phyloP scores from a whole-genome alignment of 1,139 yeast genomes.

The Nematodospora anomalae region DNA sequence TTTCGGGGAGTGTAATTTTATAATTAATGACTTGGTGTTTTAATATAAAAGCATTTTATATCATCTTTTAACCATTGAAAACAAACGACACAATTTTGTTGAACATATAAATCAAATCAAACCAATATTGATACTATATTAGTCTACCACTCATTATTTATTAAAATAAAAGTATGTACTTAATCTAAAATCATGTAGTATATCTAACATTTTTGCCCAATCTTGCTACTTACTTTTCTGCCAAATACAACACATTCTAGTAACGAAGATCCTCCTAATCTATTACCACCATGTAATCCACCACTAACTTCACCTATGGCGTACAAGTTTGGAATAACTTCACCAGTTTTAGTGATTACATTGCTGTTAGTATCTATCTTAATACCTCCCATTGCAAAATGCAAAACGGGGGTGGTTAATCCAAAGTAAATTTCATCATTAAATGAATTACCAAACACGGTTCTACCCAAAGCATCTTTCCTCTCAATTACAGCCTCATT shows the following conservation, averaged over 20 bases:
- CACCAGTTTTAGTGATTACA: constrained; percentile 22
- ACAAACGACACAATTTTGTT: too few species aligned
- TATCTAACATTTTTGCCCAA: background rate
- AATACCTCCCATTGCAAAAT: constrained; percentile 44
- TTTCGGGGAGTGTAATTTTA: constrained; percentile 10
- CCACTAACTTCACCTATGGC: constrained; percentile 44
- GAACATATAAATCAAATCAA: too few species aligned
- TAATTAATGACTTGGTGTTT: constrained; percentile 11
- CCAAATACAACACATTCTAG: constrained; percentile 45
- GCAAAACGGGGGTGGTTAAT: constrained; percentile 38
- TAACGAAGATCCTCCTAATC: constrained; percentile 40
- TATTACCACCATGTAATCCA: constrained; percentile 40
- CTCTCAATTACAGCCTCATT: background rate
- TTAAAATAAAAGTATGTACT: too few species aligned
- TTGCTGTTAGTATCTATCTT: constrained; percentile 28
- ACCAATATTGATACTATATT: too few species aligned
- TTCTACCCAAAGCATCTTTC: constrained; percentile 24
- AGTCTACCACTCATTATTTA: too few species aligned
- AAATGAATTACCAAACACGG: constrained; percentile 22
- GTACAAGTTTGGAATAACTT: constrained; percentile 24
- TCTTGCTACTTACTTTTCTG: constrained; percentile 17
- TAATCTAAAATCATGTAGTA: background rate
- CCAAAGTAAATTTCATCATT: constrained; percentile 26
- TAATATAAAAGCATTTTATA: constrained; percentile 10
- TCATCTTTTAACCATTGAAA: too few species aligned